Percentiles rank a stretch among this genome's conserved stretches.
These are phyloP conservation scores for Lecanicillium sp. DNA, from an alignment of 2,329 filamentous ascomycete genomes.

Conservation along the genomic window DNA sequence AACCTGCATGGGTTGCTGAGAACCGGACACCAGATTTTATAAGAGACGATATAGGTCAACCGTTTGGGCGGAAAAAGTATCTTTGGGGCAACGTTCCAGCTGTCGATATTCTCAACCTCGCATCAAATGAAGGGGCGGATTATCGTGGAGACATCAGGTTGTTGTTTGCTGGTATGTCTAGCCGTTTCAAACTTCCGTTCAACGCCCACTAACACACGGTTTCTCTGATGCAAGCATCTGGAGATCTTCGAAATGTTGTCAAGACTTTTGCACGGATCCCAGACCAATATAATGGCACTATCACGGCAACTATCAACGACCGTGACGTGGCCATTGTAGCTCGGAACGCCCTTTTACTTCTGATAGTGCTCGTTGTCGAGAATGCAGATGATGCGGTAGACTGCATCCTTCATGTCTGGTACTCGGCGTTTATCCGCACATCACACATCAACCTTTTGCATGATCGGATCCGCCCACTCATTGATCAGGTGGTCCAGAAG, in stretches of 20 bases:
- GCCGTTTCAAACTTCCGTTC: not conserved
- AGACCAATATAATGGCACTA: conserved; percentile 18
- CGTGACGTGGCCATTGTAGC: conserved; percentile 9
- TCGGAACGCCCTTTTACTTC: conserved; percentile 34
- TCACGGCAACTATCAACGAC: conserved; percentile 20
- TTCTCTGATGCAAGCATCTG: conserved; percentile 31
- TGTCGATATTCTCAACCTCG: conserved; percentile 6
- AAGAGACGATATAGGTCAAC: not conserved
- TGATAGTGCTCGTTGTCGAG: conserved; percentile 18
- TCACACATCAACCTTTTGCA: conserved; percentile 14
- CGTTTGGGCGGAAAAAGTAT: not conserved
- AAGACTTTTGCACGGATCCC: conserved; percentile 32
- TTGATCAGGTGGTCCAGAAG: not conserved
- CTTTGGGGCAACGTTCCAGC: not conserved
- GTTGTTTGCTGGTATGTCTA: conserved; percentile 12
- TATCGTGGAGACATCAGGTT: conserved; percentile 3
- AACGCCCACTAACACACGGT: not conserved
- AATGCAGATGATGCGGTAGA: conserved; percentile 14
- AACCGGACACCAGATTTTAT: not conserved
- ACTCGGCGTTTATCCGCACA: conserved; percentile 15
- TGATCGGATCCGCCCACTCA: not conserved
- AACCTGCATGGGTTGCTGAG: not conserved
- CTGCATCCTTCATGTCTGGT: conserved; percentile 19
- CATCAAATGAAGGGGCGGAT: conserved; percentile 7
- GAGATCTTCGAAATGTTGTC: conserved; percentile 37